These are phyloP conservation scores for Sesbania bispinosa DNA, from an alignment of 306 rosid genomes.

Conservation along the genomic window DNA sequence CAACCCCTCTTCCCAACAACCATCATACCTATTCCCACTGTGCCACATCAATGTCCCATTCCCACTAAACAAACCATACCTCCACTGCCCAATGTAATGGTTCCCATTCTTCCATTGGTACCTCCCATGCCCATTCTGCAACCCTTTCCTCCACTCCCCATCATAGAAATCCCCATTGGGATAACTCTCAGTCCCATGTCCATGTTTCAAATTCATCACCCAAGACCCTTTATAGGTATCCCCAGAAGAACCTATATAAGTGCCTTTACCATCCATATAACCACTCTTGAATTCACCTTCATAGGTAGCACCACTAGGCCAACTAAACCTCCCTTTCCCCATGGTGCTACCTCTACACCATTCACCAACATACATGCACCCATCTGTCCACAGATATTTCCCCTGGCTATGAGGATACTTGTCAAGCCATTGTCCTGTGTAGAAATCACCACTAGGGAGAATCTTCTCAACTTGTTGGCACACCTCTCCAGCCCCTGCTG, in stretches of 20 bases:
- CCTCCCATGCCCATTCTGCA: slow-evolving; percentile 75
- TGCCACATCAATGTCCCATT: slow-evolving; percentile 70
- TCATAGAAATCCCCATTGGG: slow-evolving; percentile 84
- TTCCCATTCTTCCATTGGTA: slow-evolving; percentile 86
- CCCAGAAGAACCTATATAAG: slow-evolving; percentile 65
- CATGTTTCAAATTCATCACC: slow-evolving; percentile 79
- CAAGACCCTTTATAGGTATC: slow-evolving; percentile 76
- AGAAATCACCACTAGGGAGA: slow-evolving; percentile 70
- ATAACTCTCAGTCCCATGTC: slow-evolving; percentile 61
- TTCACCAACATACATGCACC: slow-evolving; percentile 88
- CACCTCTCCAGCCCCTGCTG: slow-evolving; percentile 35
- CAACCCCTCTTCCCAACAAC: slow-evolving; percentile 75
- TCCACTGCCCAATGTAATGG: slow-evolving; percentile 77
- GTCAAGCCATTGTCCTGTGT: slow-evolving; percentile 68
- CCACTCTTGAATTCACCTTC: slow-evolving; percentile 78
- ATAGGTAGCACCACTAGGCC: slow-evolving; percentile 94
- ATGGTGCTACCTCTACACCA: slow-evolving; percentile 62
- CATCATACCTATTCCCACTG: slow-evolving; percentile 76
- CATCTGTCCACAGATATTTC: slow-evolving; percentile 82
- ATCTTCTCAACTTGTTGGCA: slow-evolving; percentile 50
- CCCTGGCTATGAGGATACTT: slow-evolving; percentile 74
- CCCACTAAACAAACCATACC: slow-evolving; percentile 61
- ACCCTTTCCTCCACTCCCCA: slow-evolving; percentile 87
- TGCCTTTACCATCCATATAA: slow-evolving; percentile 81
- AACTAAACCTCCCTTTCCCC: slow-evolving; percentile 82